A percentile compares a stretch with the other conserved stretches of the same genome.
Conservation (phyloP, 306 rosid species). For the Vigna trinervia region DNA sequence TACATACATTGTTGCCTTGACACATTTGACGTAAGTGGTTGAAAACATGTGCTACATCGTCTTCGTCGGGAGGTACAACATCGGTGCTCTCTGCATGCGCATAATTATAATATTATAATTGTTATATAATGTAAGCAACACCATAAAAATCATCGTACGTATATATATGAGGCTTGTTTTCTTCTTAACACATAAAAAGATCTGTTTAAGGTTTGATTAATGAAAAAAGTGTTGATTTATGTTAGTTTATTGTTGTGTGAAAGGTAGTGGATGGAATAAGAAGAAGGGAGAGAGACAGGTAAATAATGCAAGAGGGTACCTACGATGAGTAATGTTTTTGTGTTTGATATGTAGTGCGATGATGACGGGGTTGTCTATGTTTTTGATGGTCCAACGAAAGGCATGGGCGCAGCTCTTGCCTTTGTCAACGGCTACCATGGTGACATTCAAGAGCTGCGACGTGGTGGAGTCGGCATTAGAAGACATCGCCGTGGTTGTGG, state of each 20-base stretch:
- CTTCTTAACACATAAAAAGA: too few species aligned
- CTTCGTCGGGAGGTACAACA: conserved; percentile 52
- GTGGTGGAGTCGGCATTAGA: conserved; percentile 33
- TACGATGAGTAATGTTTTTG: conserved; percentile 67
- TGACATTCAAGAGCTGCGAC: conserved; percentile 48
- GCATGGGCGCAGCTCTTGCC: conserved; percentile 75
- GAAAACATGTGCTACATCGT: conserved; percentile 55
- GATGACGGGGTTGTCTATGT: conserved; percentile 57
- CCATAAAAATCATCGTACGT: background rate
- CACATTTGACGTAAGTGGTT: conserved; percentile 63
- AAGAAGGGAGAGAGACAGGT: background rate
- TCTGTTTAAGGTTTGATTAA: too few species aligned
- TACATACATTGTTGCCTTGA: conserved; percentile 66
- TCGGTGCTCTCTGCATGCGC: conserved; percentile 52
- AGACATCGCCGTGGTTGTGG: conserved; percentile 25
- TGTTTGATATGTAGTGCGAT: conserved; percentile 69
- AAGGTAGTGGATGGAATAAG: too few species aligned
- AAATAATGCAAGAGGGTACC: conserved; percentile 61
- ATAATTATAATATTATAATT: background rate
- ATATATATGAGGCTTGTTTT: too few species aligned
- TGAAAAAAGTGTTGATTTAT: too few species aligned
- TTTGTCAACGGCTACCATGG: conserved; percentile 76
- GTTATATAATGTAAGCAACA: background rate
- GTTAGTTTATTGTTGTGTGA: too few species aligned
- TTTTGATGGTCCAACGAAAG: conserved; percentile 73